phyloP scores from a whole-genome alignment of 345 rosid genomes.

The Lenwebbia sp. region DNA sequence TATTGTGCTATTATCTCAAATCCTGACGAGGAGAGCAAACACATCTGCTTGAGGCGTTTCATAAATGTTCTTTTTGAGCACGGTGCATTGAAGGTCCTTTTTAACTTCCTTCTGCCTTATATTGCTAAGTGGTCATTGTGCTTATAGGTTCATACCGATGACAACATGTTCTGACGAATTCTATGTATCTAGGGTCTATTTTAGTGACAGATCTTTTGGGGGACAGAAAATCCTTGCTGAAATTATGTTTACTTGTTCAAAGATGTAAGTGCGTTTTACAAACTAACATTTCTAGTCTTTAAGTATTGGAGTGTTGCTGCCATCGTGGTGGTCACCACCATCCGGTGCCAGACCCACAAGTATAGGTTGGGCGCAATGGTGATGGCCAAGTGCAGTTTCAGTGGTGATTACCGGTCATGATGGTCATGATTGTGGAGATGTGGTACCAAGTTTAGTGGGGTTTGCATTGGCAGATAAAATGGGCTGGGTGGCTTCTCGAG shows the following conservation, averaged over 20 bases:
- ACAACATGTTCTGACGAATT: background rate
- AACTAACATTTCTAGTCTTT: background rate
- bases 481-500: background rate
- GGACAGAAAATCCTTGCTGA: background rate
- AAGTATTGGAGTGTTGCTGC: background rate
- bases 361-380: background rate
- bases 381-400: background rate
- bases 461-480: background rate
- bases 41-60: slow-evolving; percentile 89
- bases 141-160: background rate
- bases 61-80: slow-evolving; percentile 79
- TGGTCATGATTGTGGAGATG: background rate
- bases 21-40: slow-evolving; percentile 96
- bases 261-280: background rate
- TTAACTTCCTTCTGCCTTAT: background rate
- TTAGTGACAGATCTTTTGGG: background rate
- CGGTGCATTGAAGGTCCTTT: slow-evolving; percentile 70
- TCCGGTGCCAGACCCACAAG: background rate
- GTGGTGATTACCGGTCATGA: background rate
- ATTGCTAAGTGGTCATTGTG: background rate
- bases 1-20: slow-evolving; percentile 95
- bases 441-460: background rate
- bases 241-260: background rate
- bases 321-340: background rate
- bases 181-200: background rate